Conservation (phyloP, 2,329 filamentous ascomycete species). For the Harringtonia lauricola region DNA sequence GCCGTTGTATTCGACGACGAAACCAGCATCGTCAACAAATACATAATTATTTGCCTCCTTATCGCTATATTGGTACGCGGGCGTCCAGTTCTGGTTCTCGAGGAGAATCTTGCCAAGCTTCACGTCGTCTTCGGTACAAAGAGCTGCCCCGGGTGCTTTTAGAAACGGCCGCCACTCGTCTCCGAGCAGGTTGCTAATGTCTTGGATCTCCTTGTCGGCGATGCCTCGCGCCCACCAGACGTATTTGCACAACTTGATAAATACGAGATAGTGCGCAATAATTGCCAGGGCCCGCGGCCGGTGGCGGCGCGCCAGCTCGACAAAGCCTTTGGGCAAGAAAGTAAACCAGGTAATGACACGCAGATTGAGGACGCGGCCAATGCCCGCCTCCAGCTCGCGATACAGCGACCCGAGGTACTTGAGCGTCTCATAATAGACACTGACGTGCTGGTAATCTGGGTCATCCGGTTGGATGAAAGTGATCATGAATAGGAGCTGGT, state of each 20-base stretch:
- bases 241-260: constrained; percentile 29
- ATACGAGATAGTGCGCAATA: constrained; percentile 39
- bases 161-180: constrained; percentile 29
- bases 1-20: constrained; percentile 1
- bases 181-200: constrained; percentile 29
- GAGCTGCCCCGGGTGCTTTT: constrained; percentile 27
- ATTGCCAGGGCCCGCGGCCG: constrained; percentile 38
- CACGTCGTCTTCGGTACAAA: constrained; percentile 18
- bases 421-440: constrained; percentile 34
- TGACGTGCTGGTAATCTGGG: constrained; percentile 25
- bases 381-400: constrained; percentile 29
- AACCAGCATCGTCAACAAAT: constrained; percentile 6
- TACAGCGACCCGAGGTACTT: constrained; percentile 42
- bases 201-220: constrained; percentile 30
- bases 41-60: neutral
- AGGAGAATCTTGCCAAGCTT: constrained; percentile 29
- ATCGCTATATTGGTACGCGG: constrained; percentile 8
- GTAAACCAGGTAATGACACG: constrained; percentile 43
- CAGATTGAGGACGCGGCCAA: constrained; percentile 32
- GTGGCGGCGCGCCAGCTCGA: constrained; percentile 28
- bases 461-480: constrained; percentile 31
- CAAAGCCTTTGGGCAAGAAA: constrained; percentile 32
- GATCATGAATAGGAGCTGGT: constrained; percentile 37
- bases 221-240: constrained; percentile 42
- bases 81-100: constrained; percentile 30